Evolutionary conservation across 257 asterid species (phyloP).

Genomic region (Solanum lycopersicoides): DNA sequence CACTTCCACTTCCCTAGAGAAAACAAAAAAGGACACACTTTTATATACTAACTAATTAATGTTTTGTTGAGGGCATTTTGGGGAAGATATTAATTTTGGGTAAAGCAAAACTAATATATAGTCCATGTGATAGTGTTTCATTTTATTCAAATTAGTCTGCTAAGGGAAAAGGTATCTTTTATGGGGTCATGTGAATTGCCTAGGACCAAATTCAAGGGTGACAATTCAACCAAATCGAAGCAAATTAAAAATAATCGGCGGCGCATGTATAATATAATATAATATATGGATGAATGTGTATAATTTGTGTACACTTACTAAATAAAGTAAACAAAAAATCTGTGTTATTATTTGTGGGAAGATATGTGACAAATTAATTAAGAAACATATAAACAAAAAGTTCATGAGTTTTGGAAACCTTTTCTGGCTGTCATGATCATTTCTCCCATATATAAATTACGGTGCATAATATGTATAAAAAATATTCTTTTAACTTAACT

Average conservation of each 20-base stretch:
- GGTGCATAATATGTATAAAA: no score
- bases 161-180: background rate
- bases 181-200: background rate
- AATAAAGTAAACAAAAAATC: no score
- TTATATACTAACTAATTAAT: background rate
- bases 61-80: background rate
- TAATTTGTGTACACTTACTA: no score
- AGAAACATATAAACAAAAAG: no score
- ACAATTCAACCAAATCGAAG: background rate
- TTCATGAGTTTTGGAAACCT: background rate
- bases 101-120: background rate
- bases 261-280: no score
- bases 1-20: background rate
- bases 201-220: background rate
- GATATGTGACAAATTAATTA: no score
- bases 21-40: rapidly evolving
- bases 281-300: background rate
- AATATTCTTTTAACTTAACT: no score
- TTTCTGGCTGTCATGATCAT: background rate
- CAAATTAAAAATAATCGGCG: no score
- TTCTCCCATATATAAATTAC: background rate
- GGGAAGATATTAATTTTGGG: background rate
- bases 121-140: background rate
- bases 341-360: no score
- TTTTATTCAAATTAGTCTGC: background rate